Evolutionary conservation across 495 filamentous ascomycete species (phyloP).

Genomic region (Penicillium lagena): DNA sequence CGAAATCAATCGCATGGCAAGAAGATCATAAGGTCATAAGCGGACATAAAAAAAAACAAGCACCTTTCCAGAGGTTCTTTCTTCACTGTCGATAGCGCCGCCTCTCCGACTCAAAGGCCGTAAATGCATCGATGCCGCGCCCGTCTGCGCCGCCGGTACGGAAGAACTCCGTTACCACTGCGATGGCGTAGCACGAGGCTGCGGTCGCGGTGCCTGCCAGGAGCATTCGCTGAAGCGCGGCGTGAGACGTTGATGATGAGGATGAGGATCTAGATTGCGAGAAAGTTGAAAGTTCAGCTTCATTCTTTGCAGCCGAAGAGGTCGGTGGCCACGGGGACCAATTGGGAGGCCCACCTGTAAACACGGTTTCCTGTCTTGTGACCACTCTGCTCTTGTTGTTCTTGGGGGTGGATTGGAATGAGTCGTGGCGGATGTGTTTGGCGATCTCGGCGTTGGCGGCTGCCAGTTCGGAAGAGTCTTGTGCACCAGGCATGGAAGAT

Average conservation of each 20-base stretch:
- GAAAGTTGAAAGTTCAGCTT: too few relatives aligned
- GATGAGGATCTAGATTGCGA: slow-evolving; percentile 1
- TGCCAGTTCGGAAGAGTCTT: too few relatives aligned
- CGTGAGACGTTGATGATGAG: slow-evolving; percentile 10
- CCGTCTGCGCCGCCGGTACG: slow-evolving; percentile 52
- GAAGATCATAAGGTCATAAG: neutral
- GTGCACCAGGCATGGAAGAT: too few relatives aligned
- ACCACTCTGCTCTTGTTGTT: slow-evolving; percentile 28
- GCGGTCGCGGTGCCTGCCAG: slow-evolving; percentile 55
- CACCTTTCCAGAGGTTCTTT: neutral
- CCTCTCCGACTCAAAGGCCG: slow-evolving; percentile 36
- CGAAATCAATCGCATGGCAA: neutral
- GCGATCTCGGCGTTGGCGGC: slow-evolving; percentile 7
- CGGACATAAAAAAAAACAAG: neutral
- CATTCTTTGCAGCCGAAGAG: too few relatives aligned
- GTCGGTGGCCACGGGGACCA: slow-evolving; percentile 18
- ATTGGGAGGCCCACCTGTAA: slow-evolving; percentile 37
- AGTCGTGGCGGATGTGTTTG: slow-evolving; percentile 5
- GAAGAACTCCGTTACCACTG: slow-evolving; percentile 63
- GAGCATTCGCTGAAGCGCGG: slow-evolving; percentile 42
- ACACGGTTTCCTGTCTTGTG: slow-evolving; percentile 48
- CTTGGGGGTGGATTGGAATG: slow-evolving; percentile 3
- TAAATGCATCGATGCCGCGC: slow-evolving; percentile 46
- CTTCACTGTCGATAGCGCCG: slow-evolving; percentile 9
- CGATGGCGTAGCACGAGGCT: slow-evolving; percentile 59